Percentiles rank a stretch among this genome's conserved stretches.
phyloP scores from a whole-genome alignment of 345 rosid species.

The Eucalyptus globulus region DNA sequence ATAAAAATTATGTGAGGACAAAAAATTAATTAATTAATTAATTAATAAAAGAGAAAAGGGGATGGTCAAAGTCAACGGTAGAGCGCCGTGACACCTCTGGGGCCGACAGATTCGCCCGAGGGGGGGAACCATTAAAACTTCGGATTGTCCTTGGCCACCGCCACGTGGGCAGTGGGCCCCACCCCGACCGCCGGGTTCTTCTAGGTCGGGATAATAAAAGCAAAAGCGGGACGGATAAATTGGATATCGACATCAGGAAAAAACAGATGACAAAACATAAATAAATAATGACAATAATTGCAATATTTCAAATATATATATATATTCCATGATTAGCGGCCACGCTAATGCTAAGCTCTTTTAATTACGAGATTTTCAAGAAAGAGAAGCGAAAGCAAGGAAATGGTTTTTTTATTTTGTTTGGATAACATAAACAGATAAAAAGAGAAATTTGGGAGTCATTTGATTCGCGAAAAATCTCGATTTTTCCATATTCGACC shows the following conservation, averaged over 20 bases:
- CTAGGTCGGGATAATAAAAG: not conserved
- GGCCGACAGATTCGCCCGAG: not conserved
- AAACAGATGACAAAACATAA: not conserved
- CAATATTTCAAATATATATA: not conserved
- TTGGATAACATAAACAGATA: not conserved
- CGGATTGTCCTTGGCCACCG: not conserved
- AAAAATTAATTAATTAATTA: not conserved
- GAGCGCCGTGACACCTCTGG: not conserved
- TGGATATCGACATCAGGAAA: not conserved
- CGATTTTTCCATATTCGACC: accelerated
- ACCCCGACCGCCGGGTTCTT: not conserved
- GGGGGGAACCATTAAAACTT: not conserved
- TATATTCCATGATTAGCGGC: not conserved
- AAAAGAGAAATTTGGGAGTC: not conserved
- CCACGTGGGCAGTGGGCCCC: not conserved
- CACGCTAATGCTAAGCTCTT: not conserved
- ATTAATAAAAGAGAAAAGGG: not conserved
- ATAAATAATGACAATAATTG: not conserved
- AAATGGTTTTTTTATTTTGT: not conserved
- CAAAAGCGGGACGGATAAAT: not conserved
- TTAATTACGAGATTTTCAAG: not conserved
- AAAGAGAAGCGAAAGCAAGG: not conserved
- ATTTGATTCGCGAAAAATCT: not conserved
- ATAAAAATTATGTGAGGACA: no score
- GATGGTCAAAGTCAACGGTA: not conserved